Evolutionary conservation across 164 flowering plant species (phyloP).

Genomic region (Annona squamosa): DNA sequence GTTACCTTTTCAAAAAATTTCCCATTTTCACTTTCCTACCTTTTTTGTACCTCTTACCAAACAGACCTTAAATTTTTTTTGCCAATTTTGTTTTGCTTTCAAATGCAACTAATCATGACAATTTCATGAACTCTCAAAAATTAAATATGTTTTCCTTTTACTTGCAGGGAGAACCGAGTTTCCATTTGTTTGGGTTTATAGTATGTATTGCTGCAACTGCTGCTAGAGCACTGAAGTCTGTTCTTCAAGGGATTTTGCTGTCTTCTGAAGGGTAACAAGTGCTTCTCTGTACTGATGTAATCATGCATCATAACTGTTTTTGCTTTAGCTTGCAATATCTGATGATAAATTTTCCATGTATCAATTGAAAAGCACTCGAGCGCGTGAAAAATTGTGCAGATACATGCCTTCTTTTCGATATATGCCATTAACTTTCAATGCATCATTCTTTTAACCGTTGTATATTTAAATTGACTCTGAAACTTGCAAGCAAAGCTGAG

Average conservation of each 20-base stretch:
- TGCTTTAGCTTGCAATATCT: neutral
- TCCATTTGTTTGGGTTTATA: constrained; percentile 56
- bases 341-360: neutral
- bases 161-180: constrained; percentile 59
- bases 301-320: neutral
- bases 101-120: neutral
- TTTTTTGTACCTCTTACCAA: too few species aligned
- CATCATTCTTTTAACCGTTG: neutral
- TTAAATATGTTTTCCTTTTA: neutral
- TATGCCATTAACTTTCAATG: too few species aligned
- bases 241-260: constrained; percentile 47
- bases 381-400: neutral
- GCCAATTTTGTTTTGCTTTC: neutral
- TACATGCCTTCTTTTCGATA: neutral
- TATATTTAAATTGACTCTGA: neutral
- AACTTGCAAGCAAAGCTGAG: constrained; percentile 6
- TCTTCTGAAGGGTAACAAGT: constrained; percentile 51
- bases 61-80: too few species aligned
- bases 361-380: neutral
- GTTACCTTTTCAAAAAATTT: too few species aligned
- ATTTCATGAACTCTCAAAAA: neutral
- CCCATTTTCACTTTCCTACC: too few species aligned
- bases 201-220: constrained; percentile 58
- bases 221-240: constrained; percentile 55
- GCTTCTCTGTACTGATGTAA: neutral